Evolutionary conservation across 257 asterid genomes (phyloP), one percentile per base, ranked within the genome.

Genomic region (Rehmannia glutinosa): DNA sequence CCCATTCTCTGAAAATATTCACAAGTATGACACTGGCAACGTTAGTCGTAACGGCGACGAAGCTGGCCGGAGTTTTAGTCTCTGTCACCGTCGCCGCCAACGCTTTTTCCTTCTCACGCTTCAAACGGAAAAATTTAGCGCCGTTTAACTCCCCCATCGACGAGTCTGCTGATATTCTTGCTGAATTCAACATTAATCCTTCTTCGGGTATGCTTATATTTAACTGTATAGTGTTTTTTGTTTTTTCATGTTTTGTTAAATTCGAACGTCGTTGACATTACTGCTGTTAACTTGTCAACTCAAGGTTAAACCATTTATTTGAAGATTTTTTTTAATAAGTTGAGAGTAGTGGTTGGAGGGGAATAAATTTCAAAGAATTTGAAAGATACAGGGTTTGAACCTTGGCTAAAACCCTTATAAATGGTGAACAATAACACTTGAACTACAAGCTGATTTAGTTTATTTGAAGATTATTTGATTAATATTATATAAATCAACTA

Each of bases 51-150:
- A 51, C 89, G 84, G 93, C 95, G 68, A 84, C 98, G 24, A 89
- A 92, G 52, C 86, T 92, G 61, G 97, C 98, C 86, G 98, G 98
- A 43, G 70, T 82, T 47, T 21, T 89, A 11, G 81, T 77, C 55
- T 83, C 97, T 42, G 71, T 92, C 69, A 83, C 97, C 10, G 87
- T 92, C 68, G 98, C 97, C 3, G 93, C 97, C 59, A 92, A 89
- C 47, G 90, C 86, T 2, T 80, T 84, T 73, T 92, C 97, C n/a
- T 92, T 71, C 69, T 76, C 84, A 1, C 83, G 88, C 33, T 89
- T 74, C 69, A 84, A 83, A 5, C 83, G 80, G 61, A 89, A 64
- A 77, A 84, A 83, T 53, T 81, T 92, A 71, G 67, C 77, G 79
- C 88, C 89, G 43, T 81, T 92, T 45, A 73, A 64, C 39, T 77